Base-by-base conservation (phyloP, 129 eudicot genomes). In the Saposhnikovia divaricata region DNA sequence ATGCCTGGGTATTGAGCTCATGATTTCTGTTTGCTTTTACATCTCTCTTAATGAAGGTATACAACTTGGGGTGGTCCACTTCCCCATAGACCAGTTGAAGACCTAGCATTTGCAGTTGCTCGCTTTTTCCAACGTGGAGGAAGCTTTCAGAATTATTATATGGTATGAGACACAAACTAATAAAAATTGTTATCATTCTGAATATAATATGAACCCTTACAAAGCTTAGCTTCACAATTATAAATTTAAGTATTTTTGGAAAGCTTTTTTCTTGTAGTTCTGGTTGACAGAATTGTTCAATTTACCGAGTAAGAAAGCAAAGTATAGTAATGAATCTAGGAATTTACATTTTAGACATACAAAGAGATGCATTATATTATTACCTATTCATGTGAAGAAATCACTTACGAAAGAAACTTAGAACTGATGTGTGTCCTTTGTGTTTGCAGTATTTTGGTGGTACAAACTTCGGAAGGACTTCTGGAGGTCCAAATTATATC, bases 61-160 rank as follows among this genome's bases (percentile, higher is more conserved):
- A 85, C 99, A 19, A 59, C 77, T 80, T 95, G 99, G 99, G 99
- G 99, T 63, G 97, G 87, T 75, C 85, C 87, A 81, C 77, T 92
- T 48, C 99, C 99, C 69, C 99, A 92, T 83, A 89, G 99, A 76
- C 99, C 99, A 66, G 89, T 79, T 77, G 91, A 92, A 82, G 99
- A 95, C 77, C 83, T 95, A 74, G 99, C 99, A 66, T 95, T 95
- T 86, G 99, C 97, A 65, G 97, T 95, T 84, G 99, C 99, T 84
- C 94, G 99, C 72, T 95, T 95, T 92, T 95, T 82, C 71, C 97
- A 95, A 80, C 93, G 99, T 38, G 97, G 97, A 63, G 99, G 99
- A 77, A 95, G 99, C 88, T 89, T 95, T 63, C 96, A 88, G 88
- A 95, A 95, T 85, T 95, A 95, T 84, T 95, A 95, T 82, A 95